Evolutionary conservation across 257 asterid genomes (phyloP), one percentile per base, ranked within the genome.

Genomic region (Solanum bulbocastanum): DNA sequence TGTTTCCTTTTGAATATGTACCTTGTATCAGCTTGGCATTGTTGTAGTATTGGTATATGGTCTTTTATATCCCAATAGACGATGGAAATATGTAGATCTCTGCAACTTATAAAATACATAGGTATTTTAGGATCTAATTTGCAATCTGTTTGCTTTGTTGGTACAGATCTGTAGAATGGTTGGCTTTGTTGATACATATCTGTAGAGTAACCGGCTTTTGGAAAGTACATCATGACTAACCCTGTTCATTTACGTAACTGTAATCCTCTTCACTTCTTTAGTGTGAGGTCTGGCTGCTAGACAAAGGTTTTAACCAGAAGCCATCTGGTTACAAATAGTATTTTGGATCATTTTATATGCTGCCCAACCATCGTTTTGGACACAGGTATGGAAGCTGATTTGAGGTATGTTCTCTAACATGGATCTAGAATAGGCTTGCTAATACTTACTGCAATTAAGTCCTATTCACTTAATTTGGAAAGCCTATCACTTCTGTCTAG

Each of bases 261-360:
- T 69, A 88, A 91, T 92, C 91, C 88, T 92, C 89, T 90, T 93
- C 93, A 91, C 88, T 92, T 91, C 88, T 92, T 90, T 90, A 93
- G 89, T 86, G 88, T 94, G 96, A 91, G 92, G 91, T 91, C 87
- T 91, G 92, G 94, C 92, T 91, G 97, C 92, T 91, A 88, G 92
- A 92, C 89, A 94, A 91, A 90, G 88, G 91, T 88, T 88, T 93
- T 93, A 83, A 89, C 92, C 93, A 88, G 94, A 88, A 92, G 91
- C 69, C 49, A 89, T 90, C 93, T 92, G 95, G 95, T 93, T 90
- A 88, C 91, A 91, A 93, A 88, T 92, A 87, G 87, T 90, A 87
- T 87, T 93, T 87, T 89, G 92, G 91, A 87, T 86, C 93, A 87
- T 87, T 91, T 86, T 83, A 65, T 90, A 87, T 93, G 88, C 93